These are phyloP conservation scores for Melanomma pulvis-pyrius DNA, from an alignment of 495 filamentous ascomycete species.

Conservation along the genomic window DNA sequence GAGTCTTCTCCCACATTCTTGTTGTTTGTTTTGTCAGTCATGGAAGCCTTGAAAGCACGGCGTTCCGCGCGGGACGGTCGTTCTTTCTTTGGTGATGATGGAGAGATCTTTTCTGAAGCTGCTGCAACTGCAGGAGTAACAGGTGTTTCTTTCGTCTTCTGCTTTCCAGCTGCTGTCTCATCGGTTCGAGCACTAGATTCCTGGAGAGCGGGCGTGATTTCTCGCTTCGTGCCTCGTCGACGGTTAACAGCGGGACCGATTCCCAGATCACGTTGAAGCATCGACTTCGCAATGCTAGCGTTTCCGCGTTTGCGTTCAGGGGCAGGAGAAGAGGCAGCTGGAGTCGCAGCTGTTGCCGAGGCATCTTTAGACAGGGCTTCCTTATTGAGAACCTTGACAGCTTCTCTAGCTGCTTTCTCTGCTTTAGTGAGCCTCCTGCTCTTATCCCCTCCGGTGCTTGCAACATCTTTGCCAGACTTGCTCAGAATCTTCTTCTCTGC, in stretches of 20 bases:
- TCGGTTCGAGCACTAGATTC: slow-evolving; percentile 33
- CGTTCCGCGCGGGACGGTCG: slow-evolving; percentile 37
- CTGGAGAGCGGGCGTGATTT: slow-evolving; percentile 22
- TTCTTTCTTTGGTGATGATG: slow-evolving; percentile 37
- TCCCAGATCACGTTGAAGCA: slow-evolving; percentile 87
- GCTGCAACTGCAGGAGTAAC: slow-evolving; percentile 5
- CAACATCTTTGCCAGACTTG: slow-evolving; percentile 38
- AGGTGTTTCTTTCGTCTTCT: slow-evolving; percentile 29
- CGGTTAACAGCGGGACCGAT: slow-evolving; percentile 59
- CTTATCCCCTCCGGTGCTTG: slow-evolving; percentile 50
- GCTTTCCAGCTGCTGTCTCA: slow-evolving; percentile 34
- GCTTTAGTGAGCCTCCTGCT: slow-evolving; percentile 51
- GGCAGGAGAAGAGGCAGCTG: slow-evolving; percentile 43
- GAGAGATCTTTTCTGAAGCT: slow-evolving; percentile 15
- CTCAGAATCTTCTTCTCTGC: slow-evolving; percentile 52
- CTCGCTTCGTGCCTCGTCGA: slow-evolving; percentile 51
- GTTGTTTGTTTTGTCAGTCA: slow-evolving; percentile 36
- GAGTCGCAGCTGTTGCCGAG: slow-evolving; percentile 30
- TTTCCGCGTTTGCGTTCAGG: slow-evolving; percentile 66
- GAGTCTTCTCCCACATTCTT: slow-evolving; percentile 21
- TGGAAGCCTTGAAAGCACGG: slow-evolving; percentile 34
- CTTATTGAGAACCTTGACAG: slow-evolving; percentile 77
- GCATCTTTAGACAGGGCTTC: slow-evolving; percentile 49
- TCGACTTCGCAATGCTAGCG: slow-evolving; percentile 75
- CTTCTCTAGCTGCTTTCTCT: slow-evolving; percentile 70